phyloP scores from a whole-genome alignment of 2,329 filamentous ascomycete species.

The Orbilia oligospora region DNA sequence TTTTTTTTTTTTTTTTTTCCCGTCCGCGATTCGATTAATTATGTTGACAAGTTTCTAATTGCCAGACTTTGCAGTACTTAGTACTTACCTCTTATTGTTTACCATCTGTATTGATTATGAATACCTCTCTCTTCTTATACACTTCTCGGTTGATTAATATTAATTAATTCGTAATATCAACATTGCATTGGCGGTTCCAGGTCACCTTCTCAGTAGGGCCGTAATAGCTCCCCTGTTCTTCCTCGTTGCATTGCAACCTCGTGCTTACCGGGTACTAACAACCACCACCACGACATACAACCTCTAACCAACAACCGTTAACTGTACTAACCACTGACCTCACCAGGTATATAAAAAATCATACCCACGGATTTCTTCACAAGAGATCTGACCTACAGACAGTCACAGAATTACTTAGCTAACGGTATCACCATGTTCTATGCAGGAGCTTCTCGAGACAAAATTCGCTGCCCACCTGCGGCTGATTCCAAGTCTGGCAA shows the following conservation, averaged over 20 bases:
- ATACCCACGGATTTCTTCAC: not conserved
- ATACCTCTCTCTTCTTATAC: too few relatives aligned
- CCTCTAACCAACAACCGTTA: too few relatives aligned
- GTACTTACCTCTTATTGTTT: too few relatives aligned
- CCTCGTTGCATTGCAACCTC: not conserved
- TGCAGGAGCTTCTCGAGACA: not conserved
- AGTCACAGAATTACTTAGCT: not conserved
- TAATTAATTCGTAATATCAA: too few relatives aligned
- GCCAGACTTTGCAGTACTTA: too few relatives aligned
- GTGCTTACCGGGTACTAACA: not conserved
- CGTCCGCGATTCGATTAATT: too few relatives aligned
- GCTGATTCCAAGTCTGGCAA: constrained; percentile 27
- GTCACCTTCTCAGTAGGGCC: too few relatives aligned
- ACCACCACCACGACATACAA: not conserved
- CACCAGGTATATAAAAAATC: not conserved
- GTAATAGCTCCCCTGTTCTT: not conserved
- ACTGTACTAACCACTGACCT: not conserved
- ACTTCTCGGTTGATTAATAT: too few relatives aligned
- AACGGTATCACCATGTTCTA: not conserved
- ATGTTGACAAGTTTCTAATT: too few relatives aligned
- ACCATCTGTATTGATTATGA: too few relatives aligned
- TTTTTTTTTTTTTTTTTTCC: not conserved
- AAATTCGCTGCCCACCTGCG: not conserved
- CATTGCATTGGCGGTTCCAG: too few relatives aligned
- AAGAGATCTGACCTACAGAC: not conserved